Conservation (phyloP, 306 rosid species). For the Sesbania bispinosa region DNA sequence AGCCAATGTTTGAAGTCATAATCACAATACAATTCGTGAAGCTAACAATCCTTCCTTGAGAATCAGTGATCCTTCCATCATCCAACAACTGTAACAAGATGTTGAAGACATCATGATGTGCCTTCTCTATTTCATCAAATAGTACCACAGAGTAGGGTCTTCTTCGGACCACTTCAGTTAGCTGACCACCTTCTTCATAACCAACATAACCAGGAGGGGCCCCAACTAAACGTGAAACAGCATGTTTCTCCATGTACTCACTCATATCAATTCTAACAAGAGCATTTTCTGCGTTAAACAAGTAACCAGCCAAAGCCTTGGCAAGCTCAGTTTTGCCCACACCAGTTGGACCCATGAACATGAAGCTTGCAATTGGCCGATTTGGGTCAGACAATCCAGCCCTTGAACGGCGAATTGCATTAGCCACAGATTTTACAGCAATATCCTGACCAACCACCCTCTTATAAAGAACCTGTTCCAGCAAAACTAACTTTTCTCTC, state of each 20-base stretch:
- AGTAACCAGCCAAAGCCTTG: constrained; percentile 83
- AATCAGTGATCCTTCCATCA: constrained; percentile 96
- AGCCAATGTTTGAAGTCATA: constrained; percentile 95
- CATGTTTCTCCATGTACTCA: constrained; percentile 86
- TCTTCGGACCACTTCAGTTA: constrained; percentile 82
- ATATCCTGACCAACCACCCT: constrained; percentile 79
- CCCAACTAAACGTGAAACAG: constrained; percentile 39
- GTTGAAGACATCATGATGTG: constrained; percentile 92
- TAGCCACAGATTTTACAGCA: constrained; percentile 85
- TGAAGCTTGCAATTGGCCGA: constrained; percentile 94
- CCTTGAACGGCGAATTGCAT: constrained; percentile 94
- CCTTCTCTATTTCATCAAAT: constrained; percentile 88
- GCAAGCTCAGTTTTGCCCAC: constrained; percentile 99
- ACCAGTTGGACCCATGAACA: constrained; percentile 99
- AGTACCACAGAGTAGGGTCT: constrained; percentile 93
- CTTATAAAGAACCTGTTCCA: constrained; percentile 75
- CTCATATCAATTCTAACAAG: constrained; percentile 97
- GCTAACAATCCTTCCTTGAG: constrained; percentile 94
- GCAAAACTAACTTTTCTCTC: constrained; percentile 72
- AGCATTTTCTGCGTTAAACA: constrained; percentile 95
- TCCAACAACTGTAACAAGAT: constrained; percentile 87
- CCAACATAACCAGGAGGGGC: constrained; percentile 91
- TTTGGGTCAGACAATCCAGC: constrained; percentile 94
- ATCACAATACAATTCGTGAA: constrained; percentile 88
- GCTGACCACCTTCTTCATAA: constrained; percentile 95